phyloP scores from a whole-genome alignment of 108 stramenopile genomes.

The Epipyxis sp. region DNA sequence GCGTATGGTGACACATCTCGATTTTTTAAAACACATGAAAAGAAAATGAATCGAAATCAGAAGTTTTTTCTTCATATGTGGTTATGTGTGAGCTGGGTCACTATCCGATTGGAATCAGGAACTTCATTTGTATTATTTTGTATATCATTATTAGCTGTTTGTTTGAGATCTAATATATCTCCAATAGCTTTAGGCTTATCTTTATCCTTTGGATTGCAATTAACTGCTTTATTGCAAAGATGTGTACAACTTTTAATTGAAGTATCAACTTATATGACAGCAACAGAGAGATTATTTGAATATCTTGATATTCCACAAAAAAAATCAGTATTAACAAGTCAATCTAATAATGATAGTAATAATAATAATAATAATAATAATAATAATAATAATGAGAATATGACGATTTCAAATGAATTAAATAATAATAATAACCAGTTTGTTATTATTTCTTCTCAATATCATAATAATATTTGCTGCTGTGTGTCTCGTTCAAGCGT shows the following conservation, averaged over 20 bases:
- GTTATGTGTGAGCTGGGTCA: constrained; percentile 12
- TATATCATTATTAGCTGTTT: not conserved
- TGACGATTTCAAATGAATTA: not conserved
- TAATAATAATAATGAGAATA: too few relatives aligned
- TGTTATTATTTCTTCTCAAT: too few relatives aligned
- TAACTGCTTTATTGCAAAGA: constrained; percentile 30
- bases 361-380: too few relatives aligned
- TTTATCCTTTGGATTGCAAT: constrained; percentile 1
- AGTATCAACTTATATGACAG: constrained; percentile 4
- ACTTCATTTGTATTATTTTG: not conserved
- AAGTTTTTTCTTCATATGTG: constrained; percentile 8
- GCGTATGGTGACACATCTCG: constrained; percentile 27
- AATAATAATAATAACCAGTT: too few relatives aligned
- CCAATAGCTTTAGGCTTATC: constrained; percentile 20
- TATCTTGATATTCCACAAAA: constrained; percentile 1
- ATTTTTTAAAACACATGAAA: not conserved
- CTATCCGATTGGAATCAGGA: not conserved
- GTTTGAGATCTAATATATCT: not conserved
- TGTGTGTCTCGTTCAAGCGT: too few relatives aligned
- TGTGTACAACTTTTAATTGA: constrained; percentile 26
- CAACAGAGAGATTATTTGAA: constrained; percentile 4
- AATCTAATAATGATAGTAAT: too few relatives aligned
- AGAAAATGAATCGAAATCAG: constrained; percentile 7
- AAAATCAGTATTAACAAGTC: too few relatives aligned
- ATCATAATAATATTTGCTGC: too few relatives aligned